phyloP scores from a whole-genome alignment of 495 filamentous ascomycete species.

The Aspergillus olivimuriae region DNA sequence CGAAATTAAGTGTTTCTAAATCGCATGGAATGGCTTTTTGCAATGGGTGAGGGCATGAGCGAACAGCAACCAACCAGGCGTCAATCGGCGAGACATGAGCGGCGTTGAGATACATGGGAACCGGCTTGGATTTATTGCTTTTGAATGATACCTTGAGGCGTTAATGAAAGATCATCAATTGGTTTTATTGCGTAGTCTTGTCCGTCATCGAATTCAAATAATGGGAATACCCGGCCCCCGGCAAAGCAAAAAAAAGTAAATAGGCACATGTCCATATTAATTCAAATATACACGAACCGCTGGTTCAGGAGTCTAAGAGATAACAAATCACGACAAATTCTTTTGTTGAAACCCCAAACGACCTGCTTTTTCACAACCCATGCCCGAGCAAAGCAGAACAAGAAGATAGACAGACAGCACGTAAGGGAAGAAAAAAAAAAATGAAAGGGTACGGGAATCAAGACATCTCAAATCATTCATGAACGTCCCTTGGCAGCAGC shows the following conservation, averaged over 20 bases:
- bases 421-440: conserved; percentile 7
- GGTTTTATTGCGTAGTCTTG: neutral
- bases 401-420: conserved; percentile 5
- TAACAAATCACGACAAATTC: conserved; percentile 3
- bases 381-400: conserved; percentile 9
- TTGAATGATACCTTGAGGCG: conserved; percentile 2
- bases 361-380: conserved; percentile 7
- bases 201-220: neutral
- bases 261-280: neutral
- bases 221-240: no score
- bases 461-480: conserved; percentile 10
- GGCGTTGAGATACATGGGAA: neutral
- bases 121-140: neutral
- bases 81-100: neutral
- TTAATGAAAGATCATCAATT: neutral
- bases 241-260: no score
- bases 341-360: conserved; percentile 12
- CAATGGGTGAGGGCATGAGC: neutral
- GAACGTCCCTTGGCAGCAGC: conserved; percentile 32
- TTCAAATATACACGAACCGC: neutral
- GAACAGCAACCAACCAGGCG: neutral
- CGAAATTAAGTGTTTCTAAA: neutral
- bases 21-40: neutral
- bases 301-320: neutral
- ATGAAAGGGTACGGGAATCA: conserved; percentile 8